phyloP scores from a whole-genome alignment of 768 basidiomycete species.

The Solioccasus polychromus region DNA sequence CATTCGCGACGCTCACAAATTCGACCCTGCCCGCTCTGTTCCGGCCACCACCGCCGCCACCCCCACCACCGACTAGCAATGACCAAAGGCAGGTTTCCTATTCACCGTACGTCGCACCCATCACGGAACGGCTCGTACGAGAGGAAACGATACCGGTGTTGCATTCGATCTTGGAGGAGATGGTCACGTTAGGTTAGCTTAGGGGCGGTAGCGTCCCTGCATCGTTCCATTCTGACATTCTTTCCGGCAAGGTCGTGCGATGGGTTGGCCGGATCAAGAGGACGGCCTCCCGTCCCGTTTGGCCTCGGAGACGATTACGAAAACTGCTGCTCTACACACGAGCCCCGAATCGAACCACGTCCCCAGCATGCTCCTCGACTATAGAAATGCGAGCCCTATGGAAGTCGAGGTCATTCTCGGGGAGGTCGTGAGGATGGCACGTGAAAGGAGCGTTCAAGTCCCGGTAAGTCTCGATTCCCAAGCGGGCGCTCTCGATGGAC shows the following conservation, averaged over 20 bases:
- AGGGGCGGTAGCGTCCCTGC: not conserved
- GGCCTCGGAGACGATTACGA: constrained; percentile 37
- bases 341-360: constrained; percentile 44
- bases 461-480: constrained; percentile 5
- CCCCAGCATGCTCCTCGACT: constrained; percentile 64
- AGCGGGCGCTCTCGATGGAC: not conserved
- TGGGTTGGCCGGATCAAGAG: constrained; percentile 41
- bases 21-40: constrained; percentile 51
- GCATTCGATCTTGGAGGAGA: constrained; percentile 44
- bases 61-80: not conserved
- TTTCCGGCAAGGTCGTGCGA: constrained; percentile 14
- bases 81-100: constrained; percentile 32
- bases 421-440: constrained; percentile 36
- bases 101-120: constrained; percentile 37
- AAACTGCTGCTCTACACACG: constrained; percentile 38
- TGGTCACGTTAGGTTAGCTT: constrained; percentile 40
- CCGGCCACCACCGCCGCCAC: constrained; percentile 32
- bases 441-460: constrained; percentile 14
- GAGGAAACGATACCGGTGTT: constrained; percentile 46
- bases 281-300: constrained; percentile 47
- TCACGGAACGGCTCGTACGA: constrained; percentile 41
- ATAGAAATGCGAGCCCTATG: constrained; percentile 47
- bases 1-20: constrained; percentile 49
- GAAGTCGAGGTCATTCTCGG: constrained; percentile 70
- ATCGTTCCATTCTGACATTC: constrained; percentile 1